These are phyloP conservation scores for Xylariaceae sp. DNA, from an alignment of 2,329 filamentous ascomycete species.

Conservation along the genomic window DNA sequence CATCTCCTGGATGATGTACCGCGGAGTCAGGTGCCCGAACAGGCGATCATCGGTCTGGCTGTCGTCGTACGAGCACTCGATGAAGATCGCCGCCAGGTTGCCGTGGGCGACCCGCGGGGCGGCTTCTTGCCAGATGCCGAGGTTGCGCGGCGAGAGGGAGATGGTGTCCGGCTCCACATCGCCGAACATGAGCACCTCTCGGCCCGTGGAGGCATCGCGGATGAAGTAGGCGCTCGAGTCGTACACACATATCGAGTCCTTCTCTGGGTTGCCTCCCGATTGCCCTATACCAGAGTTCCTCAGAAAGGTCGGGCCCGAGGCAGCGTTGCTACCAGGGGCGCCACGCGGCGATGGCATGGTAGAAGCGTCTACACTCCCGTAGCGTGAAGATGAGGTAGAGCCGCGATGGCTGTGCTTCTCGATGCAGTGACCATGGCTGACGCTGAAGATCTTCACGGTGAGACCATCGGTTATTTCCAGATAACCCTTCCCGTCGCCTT, in stretches of 20 bases:
- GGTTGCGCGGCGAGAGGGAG: slow-evolving; percentile 72
- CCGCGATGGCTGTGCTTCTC: slow-evolving; percentile 63
- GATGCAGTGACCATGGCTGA: slow-evolving; percentile 87
- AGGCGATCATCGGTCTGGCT: slow-evolving; percentile 67
- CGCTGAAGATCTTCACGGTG: slow-evolving; percentile 77
- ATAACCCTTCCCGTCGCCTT: slow-evolving; percentile 74
- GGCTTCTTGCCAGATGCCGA: slow-evolving; percentile 79
- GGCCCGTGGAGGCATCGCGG: slow-evolving; percentile 59
- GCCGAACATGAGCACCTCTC: slow-evolving; percentile 87
- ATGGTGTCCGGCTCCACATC: slow-evolving; percentile 90
- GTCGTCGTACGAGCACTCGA: slow-evolving; percentile 92
- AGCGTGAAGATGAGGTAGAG: slow-evolving; percentile 43
- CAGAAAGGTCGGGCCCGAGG: slow-evolving; percentile 16
- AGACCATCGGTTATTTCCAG: slow-evolving; percentile 82
- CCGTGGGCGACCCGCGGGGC: slow-evolving; percentile 74
- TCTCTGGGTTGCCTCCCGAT: slow-evolving; percentile 17
- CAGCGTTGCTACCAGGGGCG: slow-evolving; percentile 15
- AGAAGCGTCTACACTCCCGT: slow-evolving; percentile 39
- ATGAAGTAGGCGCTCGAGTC: slow-evolving; percentile 95
- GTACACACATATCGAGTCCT: slow-evolving; percentile 57
- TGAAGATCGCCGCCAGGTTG: slow-evolving; percentile 72
- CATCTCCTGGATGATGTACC: slow-evolving; percentile 75
- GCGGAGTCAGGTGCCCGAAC: slow-evolving; percentile 83
- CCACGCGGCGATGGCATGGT: slow-evolving; percentile 16
- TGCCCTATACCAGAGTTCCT: slow-evolving; percentile 20